Base-by-base conservation (phyloP, 2,329 filamentous ascomycete genomes). In the Fusarium pininemorale region DNA sequence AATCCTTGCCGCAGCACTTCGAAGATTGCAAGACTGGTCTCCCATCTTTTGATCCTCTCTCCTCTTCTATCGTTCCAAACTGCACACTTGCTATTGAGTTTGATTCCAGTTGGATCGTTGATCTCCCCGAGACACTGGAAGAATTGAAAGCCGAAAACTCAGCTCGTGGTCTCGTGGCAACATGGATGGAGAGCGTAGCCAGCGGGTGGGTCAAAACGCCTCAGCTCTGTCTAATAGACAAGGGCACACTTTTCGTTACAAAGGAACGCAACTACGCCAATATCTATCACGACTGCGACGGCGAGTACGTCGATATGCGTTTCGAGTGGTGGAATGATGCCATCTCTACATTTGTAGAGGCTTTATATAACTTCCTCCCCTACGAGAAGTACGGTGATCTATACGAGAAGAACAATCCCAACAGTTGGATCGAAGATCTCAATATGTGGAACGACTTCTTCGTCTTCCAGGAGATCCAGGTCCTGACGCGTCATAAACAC, bases 1-100 rank as follows among this genome's bases (percentile, higher is more conserved):
- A 38, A 10, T 38, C 35, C 18, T 22, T 54, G 18, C 51, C 51
- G 2, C 35, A 26, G 3, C 10, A 2, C 32, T 22, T 54, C 2
- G 18, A 28, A 16, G 1, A 22, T 5, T 54, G 35, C 14, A 14
- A 16, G 7, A 13, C 24, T 0, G 0, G 1, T 2, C 18, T 54
- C 14, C 51, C 24, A 5, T 39, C 4, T 10, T 6, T 54, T 12
- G 2, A 2, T 54, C 35, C 14, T 0, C 24, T 28, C 1, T 4
- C 20, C 14, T n/a, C 35, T 1, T 26, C 35, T 2, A 5, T 7
- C 2, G 3, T 54, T n/a, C 3, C 35, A 11, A 14, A 13, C 1
- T 1, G 0, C 3, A 22, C 0, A 0, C 35, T 54, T 5, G 51
- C 51, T 5, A 18, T 39, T 5, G 35, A 54, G 7, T n/a, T 38